Conservation (phyloP, 1,284 basidiomycete species). For the Trichosporon ovoides region DNA sequence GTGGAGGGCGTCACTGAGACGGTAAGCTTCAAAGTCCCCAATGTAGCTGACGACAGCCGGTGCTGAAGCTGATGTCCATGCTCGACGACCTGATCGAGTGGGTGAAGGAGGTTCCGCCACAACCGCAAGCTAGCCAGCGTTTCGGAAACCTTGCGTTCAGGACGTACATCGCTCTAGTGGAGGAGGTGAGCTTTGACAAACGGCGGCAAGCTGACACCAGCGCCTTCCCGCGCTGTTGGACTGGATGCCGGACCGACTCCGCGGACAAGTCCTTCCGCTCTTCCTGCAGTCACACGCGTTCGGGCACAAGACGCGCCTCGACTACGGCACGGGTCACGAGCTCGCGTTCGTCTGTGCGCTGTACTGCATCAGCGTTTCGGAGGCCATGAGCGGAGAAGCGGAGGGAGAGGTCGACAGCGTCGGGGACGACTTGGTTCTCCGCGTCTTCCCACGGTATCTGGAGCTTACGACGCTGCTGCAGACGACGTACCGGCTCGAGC, state of each 20-base stretch:
- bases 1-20: slow-evolving; percentile 23
- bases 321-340: slow-evolving; percentile 97
- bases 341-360: slow-evolving; percentile 78
- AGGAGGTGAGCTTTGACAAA: slow-evolving; percentile 57
- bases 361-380: slow-evolving; percentile 41
- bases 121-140: slow-evolving; percentile 68
- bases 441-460: slow-evolving; percentile 58
- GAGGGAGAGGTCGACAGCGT: slow-evolving; percentile 24
- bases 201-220: slow-evolving; percentile 48
- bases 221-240: slow-evolving; percentile 58
- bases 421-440: slow-evolving; percentile 47
- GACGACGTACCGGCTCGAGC: slow-evolving; percentile 84
- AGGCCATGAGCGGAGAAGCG: slow-evolving; percentile 34
- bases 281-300: slow-evolving; percentile 57
- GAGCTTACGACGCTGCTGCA: slow-evolving; percentile 79
- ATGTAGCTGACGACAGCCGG: slow-evolving; percentile 47
- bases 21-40: background rate
- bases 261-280: slow-evolving; percentile 63
- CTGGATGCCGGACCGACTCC: slow-evolving; percentile 54
- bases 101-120: slow-evolving; percentile 77
- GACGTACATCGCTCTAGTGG: slow-evolving; percentile 73
- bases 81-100: slow-evolving; percentile 68
- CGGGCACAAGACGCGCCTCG: slow-evolving; percentile 84
- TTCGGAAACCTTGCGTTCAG: slow-evolving; percentile 94
- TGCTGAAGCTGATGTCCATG: slow-evolving; percentile 55